Conservation (phyloP, 768 basidiomycete species). For the Russula brevipes region DNA sequence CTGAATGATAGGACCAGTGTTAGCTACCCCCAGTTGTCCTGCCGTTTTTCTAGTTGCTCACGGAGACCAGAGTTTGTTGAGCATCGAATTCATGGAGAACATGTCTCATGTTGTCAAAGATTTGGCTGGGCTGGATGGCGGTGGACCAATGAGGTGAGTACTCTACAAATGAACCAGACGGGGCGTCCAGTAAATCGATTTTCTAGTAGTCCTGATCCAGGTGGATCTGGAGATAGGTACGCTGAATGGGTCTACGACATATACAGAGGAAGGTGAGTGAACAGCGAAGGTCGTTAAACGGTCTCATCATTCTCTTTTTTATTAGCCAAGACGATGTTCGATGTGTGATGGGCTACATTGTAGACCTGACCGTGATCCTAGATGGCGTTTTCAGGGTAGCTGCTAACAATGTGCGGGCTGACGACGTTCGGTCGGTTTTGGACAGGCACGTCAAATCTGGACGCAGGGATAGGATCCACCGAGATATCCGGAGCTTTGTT, state of each 20-base stretch:
- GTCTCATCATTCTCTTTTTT: not conserved
- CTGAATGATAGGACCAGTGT: not conserved
- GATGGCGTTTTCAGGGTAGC: not conserved
- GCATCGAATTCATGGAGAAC: not conserved
- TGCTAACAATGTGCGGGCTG: not conserved
- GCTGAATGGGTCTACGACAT: not conserved
- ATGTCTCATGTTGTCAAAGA: conserved; percentile 9
- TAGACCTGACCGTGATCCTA: not conserved
- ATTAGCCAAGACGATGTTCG: not conserved
- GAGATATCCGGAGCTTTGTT: not conserved
- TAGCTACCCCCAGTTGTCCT: not conserved
- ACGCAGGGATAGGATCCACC: not conserved
- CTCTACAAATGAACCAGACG: too few species aligned
- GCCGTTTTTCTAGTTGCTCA: not conserved
- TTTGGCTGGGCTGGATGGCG: not conserved
- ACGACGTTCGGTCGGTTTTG: not conserved
- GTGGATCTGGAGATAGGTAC: not conserved
- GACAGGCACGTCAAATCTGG: not conserved
- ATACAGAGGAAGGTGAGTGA: not conserved
- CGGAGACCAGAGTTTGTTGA: not conserved
- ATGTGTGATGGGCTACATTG: conserved; percentile 8
- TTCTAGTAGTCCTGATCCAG: not conserved
- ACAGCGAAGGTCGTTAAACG: too few species aligned
- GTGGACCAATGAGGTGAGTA: not conserved
- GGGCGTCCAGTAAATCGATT: not conserved